These are phyloP conservation scores for Chaetomium tenue DNA, from an alignment of 495 filamentous ascomycete species.

Conservation along the genomic window DNA sequence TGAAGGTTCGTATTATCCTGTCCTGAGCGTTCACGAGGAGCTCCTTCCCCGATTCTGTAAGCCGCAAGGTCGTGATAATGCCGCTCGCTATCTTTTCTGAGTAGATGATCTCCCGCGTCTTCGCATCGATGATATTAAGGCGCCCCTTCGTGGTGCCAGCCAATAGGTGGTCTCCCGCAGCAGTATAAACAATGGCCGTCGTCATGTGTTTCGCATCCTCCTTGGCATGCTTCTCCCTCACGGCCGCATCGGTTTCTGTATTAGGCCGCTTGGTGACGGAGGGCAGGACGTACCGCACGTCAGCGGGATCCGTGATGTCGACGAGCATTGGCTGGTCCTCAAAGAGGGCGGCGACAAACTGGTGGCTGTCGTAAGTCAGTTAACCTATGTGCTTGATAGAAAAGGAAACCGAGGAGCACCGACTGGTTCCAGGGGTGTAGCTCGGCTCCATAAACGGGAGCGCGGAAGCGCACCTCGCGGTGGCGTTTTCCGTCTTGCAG, in stretches of 20 bases:
- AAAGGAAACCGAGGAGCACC: constrained; percentile 28
- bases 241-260: constrained; percentile 59
- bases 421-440: constrained; percentile 90
- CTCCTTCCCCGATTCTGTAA: constrained; percentile 78
- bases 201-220: constrained; percentile 93
- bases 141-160: constrained; percentile 92
- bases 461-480: constrained; percentile 74
- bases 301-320: constrained; percentile 63
- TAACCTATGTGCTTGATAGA: background rate
- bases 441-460: constrained; percentile 92
- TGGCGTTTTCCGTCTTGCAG: constrained; percentile 61
- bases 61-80: constrained; percentile 83
- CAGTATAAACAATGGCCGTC: constrained; percentile 84
- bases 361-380: constrained; percentile 51
- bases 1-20: constrained; percentile 85
- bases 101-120: constrained; percentile 73
- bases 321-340: constrained; percentile 89
- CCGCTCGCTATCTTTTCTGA: constrained; percentile 80
- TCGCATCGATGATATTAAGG: constrained; percentile 87
- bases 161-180: constrained; percentile 79
- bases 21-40: constrained; percentile 88
- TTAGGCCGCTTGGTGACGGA: constrained; percentile 73
- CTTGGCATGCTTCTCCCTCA: constrained; percentile 78
- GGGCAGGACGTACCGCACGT: constrained; percentile 72
- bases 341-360: constrained; percentile 84